Evolutionary conservation across 1,284 basidiomycete genomes (phyloP).

Genomic region (Austroboletus olivaceoglutinosus): DNA sequence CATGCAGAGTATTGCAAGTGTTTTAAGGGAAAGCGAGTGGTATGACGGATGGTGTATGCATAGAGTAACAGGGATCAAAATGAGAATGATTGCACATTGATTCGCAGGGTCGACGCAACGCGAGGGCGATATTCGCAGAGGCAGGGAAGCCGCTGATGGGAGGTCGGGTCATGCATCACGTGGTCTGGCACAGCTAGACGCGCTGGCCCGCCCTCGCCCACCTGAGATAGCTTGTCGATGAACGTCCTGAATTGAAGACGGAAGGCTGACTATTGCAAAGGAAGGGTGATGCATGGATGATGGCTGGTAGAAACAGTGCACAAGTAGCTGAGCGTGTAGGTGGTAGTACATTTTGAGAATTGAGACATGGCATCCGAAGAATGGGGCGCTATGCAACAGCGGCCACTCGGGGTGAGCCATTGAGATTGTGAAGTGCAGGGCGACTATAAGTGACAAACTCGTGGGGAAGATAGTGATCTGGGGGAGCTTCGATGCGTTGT

Average conservation of each 20-base stretch:
- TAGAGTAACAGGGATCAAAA: constrained; percentile 46
- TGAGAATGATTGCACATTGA: constrained; percentile 45
- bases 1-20: constrained; percentile 35
- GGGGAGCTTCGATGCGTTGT: constrained; percentile 58
- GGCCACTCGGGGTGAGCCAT: constrained; percentile 43
- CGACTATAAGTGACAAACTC: constrained; percentile 75
- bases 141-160: constrained; percentile 25
- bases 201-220: constrained; percentile 18
- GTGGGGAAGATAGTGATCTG: constrained; percentile 74
- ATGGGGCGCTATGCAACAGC: constrained; percentile 51
- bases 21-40: constrained; percentile 42
- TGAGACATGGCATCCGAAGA: constrained; percentile 15
- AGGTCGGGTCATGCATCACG: constrained; percentile 16
- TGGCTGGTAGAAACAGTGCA: constrained; percentile 59
- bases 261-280: constrained; percentile 55
- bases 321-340: constrained; percentile 57
- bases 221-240: constrained; percentile 46
- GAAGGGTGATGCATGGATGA: constrained; percentile 76
- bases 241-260: constrained; percentile 49
- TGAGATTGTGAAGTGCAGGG: constrained; percentile 66
- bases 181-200: constrained; percentile 26
- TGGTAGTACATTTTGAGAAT: constrained; percentile 76
- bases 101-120: constrained; percentile 30
- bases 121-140: constrained; percentile 26
- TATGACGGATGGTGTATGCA: constrained; percentile 46